phyloP scores from a whole-genome alignment of 306 rosid genomes.

The Carpinus fangiana region DNA sequence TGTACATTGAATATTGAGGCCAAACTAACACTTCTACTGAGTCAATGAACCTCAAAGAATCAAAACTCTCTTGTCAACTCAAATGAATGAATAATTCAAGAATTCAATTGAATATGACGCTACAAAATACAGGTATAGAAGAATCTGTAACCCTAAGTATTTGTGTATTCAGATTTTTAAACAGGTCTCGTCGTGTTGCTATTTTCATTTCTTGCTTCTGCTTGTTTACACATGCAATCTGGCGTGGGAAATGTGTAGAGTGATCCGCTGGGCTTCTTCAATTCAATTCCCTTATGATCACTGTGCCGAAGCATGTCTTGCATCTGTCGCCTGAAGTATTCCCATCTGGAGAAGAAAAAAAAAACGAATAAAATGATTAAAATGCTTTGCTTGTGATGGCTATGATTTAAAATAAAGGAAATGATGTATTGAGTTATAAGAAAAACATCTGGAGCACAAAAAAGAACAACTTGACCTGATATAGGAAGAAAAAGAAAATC shows the following conservation, averaged over 20 bases:
- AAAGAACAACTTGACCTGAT: neutral
- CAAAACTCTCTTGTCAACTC: slow-evolving; percentile 21
- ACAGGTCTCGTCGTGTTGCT: slow-evolving; percentile 21
- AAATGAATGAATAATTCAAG: slow-evolving; percentile 24
- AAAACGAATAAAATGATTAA: neutral
- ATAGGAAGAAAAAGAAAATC: neutral
- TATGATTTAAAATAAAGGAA: neutral
- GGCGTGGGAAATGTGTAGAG: slow-evolving; percentile 93
- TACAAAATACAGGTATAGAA: slow-evolving; percentile 45
- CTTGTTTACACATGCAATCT: slow-evolving; percentile 87
- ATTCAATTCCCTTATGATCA: slow-evolving; percentile 73
- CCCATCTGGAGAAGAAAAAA: slow-evolving; percentile 56
- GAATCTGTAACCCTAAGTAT: slow-evolving; percentile 31
- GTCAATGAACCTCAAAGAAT: slow-evolving; percentile 15
- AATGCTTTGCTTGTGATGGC: neutral
- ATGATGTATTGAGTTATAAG: neutral
- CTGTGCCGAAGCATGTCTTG: slow-evolving; percentile 81
- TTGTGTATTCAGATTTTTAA: slow-evolving; percentile 25
- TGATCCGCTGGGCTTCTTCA: slow-evolving; percentile 71
- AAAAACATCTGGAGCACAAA: too few relatives aligned
- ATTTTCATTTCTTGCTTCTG: slow-evolving; percentile 40
- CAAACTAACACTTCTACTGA: neutral
- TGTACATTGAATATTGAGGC: slow-evolving; percentile 36
- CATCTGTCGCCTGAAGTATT: slow-evolving; percentile 62
- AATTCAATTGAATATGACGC: slow-evolving; percentile 32